A percentile compares a stretch with the other conserved stretches of the same genome.
These are phyloP conservation scores for Gossypium stocksii DNA, from an alignment of 345 rosid species.

Conservation along the genomic window DNA sequence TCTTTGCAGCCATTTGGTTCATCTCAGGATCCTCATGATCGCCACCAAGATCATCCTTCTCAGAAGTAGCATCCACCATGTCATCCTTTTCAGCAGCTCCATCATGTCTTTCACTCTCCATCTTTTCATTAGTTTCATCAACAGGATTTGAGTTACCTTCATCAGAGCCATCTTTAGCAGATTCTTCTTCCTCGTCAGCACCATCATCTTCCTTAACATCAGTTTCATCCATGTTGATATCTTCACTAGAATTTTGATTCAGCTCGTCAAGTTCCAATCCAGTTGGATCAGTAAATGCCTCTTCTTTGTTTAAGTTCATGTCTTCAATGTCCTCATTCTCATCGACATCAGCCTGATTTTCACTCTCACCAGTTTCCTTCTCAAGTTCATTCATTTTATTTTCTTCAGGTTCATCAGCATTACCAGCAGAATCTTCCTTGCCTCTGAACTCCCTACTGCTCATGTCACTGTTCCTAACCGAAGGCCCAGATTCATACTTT, in stretches of 20 bases:
- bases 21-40: conserved; percentile 37
- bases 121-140: conserved; percentile 46
- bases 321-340: conserved; percentile 54
- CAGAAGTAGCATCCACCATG: conserved; percentile 35
- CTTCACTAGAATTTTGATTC: conserved; percentile 44
- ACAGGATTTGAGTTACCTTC: conserved; percentile 36
- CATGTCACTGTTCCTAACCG: conserved; percentile 52
- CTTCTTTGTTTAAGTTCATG: conserved; percentile 52
- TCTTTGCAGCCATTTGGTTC: conserved; percentile 34
- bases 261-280: conserved; percentile 53
- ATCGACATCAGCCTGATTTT: conserved; percentile 40
- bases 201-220: conserved; percentile 46
- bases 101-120: conserved; percentile 17
- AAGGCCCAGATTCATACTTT: conserved; percentile 73
- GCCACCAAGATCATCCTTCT: conserved; percentile 31
- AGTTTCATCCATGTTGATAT: conserved; percentile 40
- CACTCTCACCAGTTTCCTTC: conserved; percentile 39
- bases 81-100: conserved; percentile 28
- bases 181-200: conserved; percentile 40
- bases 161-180: conserved; percentile 32
- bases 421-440: conserved; percentile 56
- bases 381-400: conserved; percentile 37
- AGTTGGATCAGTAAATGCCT: conserved; percentile 57
- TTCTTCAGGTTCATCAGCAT: conserved; percentile 43
- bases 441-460: conserved; percentile 70